Evolutionary conservation across 2,329 filamentous ascomycete species (phyloP).

Genomic region (Sporothrix schenckii): DNA sequence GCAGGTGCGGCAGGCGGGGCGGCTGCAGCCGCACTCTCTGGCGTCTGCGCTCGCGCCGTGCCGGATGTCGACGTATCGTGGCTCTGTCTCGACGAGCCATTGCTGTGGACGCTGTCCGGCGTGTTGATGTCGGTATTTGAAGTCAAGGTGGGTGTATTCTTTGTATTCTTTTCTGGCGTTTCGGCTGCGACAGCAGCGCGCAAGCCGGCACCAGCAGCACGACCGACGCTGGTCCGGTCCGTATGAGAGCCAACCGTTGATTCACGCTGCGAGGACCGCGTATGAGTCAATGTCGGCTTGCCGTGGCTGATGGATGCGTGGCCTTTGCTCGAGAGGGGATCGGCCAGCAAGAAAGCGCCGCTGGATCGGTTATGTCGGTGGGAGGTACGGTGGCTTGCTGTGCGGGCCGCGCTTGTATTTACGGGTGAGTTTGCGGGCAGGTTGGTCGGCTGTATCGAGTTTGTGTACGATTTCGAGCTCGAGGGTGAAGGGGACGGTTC

Average conservation of each 20-base stretch:
- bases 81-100: conserved; percentile 29
- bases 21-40: conserved; percentile 26
- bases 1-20: neutral
- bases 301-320: neutral
- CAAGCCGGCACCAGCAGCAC: neutral
- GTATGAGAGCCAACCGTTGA: neutral
- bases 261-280: neutral
- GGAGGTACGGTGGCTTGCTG: conserved; percentile 15
- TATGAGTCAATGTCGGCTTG: neutral
- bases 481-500: conserved; percentile 9
- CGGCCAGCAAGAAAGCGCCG: conserved; percentile 57
- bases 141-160: neutral
- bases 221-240: conserved; percentile 1
- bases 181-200: neutral
- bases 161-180: neutral
- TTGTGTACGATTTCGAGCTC: neutral
- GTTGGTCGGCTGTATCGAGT: neutral
- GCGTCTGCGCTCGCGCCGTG: conserved; percentile 36
- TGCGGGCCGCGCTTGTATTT: neutral
- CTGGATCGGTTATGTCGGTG: conserved; percentile 46
- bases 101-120: conserved; percentile 6
- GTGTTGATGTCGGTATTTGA: conserved; percentile 4
- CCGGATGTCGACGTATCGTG: conserved; percentile 26
- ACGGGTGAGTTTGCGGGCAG: neutral
- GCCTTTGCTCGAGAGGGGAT: conserved; percentile 44